Evolutionary conservation across 2,329 filamentous ascomycete species (phyloP).

Genomic region (Neurospora sp.): DNA sequence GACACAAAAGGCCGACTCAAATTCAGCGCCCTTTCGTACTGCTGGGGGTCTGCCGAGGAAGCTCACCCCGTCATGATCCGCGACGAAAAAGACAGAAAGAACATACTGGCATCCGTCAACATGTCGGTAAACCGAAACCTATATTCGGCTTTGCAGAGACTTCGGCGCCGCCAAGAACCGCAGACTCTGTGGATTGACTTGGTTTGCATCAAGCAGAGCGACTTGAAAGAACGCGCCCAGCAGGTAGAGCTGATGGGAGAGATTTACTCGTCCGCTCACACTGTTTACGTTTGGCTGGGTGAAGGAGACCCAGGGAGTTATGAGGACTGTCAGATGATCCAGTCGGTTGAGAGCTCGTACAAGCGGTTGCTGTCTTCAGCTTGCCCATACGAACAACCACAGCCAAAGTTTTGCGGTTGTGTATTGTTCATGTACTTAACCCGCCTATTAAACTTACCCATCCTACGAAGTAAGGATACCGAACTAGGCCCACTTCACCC

Average conservation of each 20-base stretch:
- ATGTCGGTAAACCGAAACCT: neutral
- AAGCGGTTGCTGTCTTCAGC: neutral
- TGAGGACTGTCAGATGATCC: neutral
- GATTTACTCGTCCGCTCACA: constrained; percentile 6
- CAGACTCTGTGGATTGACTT: neutral
- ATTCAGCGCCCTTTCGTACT: neutral
- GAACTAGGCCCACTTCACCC: neutral
- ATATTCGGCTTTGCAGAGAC: neutral
- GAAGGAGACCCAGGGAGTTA: neutral
- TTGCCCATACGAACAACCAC: neutral
- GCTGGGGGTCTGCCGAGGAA: neutral
- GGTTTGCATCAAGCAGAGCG: constrained; percentile 9
- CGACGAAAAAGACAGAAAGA: neutral
- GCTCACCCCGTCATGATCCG: neutral
- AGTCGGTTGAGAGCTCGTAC: neutral
- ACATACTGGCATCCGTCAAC: neutral
- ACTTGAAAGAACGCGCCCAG: constrained; percentile 3
- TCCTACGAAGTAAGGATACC: neutral
- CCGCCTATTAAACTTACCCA: no score
- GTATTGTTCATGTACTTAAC: no score
- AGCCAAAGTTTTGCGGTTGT: no score
- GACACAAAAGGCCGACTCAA: neutral
- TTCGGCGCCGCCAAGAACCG: neutral
- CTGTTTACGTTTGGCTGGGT: constrained; percentile 9
- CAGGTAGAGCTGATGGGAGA: constrained; percentile 8